Base-by-base conservation (phyloP, 148 eudicot genomes). In the Rhododendron mucronatum region DNA sequence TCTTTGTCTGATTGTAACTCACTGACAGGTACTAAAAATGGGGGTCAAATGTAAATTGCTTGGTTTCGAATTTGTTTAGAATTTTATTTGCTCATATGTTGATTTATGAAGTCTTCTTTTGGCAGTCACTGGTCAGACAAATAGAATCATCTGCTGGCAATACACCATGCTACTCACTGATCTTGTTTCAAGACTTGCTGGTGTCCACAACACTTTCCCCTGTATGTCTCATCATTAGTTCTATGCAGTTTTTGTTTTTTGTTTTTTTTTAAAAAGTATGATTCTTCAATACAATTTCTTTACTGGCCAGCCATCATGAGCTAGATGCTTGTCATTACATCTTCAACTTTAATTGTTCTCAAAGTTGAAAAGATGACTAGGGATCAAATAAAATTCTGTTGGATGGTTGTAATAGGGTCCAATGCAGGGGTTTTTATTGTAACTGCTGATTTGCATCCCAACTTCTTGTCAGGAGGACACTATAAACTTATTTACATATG, bases 101-200 rank as follows among this genome's bases (percentile, higher is more conserved):
- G 51, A 82, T 79, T 74, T 26, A 39, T 85, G 78, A 67, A 15
- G 41, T 80, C 82, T 86, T 33, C 45, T 85, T 86, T 88, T 85
- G 84, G 91, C 97, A 96, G 99, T 93, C 98, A 71, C 94, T 96
- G 39, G 93, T 93, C 63, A 89, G 92, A 85, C 92, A 90, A 84
- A 85, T 96, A 30, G 99, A 92, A 87, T 94, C 98, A 41, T 92
- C 91, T 88, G 88, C 91, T 82, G 97, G 93, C 86, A 94, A 83
- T 84, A 65, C 89, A 50, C 87, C 86, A 41, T 94, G 97, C 91
- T 90, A 92, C 90, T 96, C 99, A 77, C 86, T 96, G 83, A 89
- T 93, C 90, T 88, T 96, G 94, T 96, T 94, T 84, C 97, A 95
- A 91, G 99, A 95, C 87, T 89, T 96, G 90, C 89, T 96, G 88